Conservation (phyloP, 2,329 filamentous ascomycete species). For the Penicillium sp. region DNA sequence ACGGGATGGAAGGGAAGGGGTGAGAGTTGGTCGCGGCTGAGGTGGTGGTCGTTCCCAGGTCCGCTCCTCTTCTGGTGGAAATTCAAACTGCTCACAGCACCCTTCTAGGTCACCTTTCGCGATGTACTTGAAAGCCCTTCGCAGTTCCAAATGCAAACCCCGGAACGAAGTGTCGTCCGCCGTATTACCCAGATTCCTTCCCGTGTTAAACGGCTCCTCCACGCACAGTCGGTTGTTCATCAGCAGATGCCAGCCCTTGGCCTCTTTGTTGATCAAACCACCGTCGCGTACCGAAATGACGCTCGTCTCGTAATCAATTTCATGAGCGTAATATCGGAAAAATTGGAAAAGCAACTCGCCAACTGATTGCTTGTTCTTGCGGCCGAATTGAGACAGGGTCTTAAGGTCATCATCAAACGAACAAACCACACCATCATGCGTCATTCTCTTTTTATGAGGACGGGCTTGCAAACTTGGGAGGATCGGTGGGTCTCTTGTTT, state of each 20-base stretch:
- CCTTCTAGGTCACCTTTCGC: slow-evolving; percentile 75
- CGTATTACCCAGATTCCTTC: slow-evolving; percentile 89
- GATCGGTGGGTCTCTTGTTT: slow-evolving; percentile 79
- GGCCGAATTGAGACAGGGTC: slow-evolving; percentile 70
- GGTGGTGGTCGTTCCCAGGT: slow-evolving; percentile 57
- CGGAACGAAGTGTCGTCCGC: slow-evolving; percentile 93
- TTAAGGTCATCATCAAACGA: slow-evolving; percentile 85
- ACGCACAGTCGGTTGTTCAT: slow-evolving; percentile 86
- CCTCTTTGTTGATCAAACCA: slow-evolving; percentile 72
- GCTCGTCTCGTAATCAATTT: slow-evolving; percentile 82
- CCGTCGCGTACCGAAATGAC: slow-evolving; percentile 85
- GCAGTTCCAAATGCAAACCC: slow-evolving; percentile 84
- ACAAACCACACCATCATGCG: slow-evolving; percentile 65
- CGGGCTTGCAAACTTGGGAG: slow-evolving; percentile 81
- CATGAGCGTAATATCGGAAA: slow-evolving; percentile 91
- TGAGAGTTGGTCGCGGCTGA: slow-evolving; percentile 56
- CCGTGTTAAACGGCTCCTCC: slow-evolving; percentile 91
- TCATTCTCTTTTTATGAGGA: slow-evolving; percentile 60
- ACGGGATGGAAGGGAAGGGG: slow-evolving; percentile 45
- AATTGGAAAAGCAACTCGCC: slow-evolving; percentile 92
- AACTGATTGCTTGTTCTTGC: slow-evolving; percentile 74
- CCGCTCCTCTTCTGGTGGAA: slow-evolving; percentile 73
- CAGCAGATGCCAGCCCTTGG: slow-evolving; percentile 82
- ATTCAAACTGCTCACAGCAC: slow-evolving; percentile 84
- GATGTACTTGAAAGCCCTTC: slow-evolving; percentile 81